Conservation (phyloP, 2,329 filamentous ascomycete genomes). For the Phoma herbarum region DNA sequence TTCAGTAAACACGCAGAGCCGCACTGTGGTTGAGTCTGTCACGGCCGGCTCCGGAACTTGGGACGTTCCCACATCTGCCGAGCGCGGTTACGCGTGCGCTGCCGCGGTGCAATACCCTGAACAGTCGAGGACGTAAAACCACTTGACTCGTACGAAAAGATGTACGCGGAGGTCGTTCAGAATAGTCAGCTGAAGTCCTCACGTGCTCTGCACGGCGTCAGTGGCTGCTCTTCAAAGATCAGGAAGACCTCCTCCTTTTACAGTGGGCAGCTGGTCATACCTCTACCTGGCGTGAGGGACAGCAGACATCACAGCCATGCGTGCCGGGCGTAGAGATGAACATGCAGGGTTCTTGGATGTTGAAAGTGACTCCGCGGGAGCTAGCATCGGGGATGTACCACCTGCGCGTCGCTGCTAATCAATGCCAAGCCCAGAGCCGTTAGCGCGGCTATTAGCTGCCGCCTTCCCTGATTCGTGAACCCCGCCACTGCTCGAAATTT, state of each 20-base stretch:
- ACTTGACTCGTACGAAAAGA: not conserved
- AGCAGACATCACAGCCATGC: not conserved
- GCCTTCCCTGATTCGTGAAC: constrained; percentile 5
- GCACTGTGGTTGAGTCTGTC: not conserved
- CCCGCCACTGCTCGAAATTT: constrained; percentile 34
- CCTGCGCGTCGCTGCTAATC: constrained; percentile 11
- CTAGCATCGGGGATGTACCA: constrained; percentile 10
- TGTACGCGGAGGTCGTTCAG: not conserved
- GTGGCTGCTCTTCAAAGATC: not conserved
- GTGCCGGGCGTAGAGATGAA: not conserved
- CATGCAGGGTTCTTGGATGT: constrained; percentile 16
- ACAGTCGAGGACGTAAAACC: not conserved
- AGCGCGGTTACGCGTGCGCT: not conserved
- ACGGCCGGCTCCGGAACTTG: not conserved
- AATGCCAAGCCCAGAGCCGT: constrained; percentile 9
- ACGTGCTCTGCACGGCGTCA: constrained; percentile 2
- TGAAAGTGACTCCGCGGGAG: constrained; percentile 16
- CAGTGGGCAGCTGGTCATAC: constrained; percentile 8
- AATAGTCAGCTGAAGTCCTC: not conserved
- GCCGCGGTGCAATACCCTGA: not conserved
- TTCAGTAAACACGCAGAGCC: not conserved
- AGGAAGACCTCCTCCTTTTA: not conserved
- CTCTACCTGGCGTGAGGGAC: not conserved
- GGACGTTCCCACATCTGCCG: constrained; percentile 6
- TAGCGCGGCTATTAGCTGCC: constrained; percentile 2